Conservation (phyloP, 225 moss, liverwort and hornwort species). For the Ulota crispa region DNA sequence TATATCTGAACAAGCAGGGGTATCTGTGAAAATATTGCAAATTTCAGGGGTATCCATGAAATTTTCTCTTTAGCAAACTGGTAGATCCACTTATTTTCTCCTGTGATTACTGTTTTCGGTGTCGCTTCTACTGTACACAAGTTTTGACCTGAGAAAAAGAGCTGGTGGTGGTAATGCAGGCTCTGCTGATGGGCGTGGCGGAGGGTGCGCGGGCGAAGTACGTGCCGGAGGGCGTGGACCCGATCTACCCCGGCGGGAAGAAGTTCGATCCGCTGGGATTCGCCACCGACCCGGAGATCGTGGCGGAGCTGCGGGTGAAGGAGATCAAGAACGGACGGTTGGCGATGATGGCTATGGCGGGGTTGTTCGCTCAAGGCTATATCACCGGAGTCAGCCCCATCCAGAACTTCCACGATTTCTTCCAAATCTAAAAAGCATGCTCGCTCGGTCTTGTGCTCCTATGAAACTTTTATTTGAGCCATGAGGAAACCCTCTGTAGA, state of each 20-base stretch:
- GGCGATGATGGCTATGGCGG: slow-evolving; percentile 64
- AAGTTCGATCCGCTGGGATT: slow-evolving; percentile 55
- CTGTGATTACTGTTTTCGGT: too few relatives aligned
- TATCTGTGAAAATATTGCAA: too few relatives aligned
- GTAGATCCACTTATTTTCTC: too few relatives aligned
- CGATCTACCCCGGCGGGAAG: slow-evolving; percentile 50
- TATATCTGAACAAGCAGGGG: too few relatives aligned
- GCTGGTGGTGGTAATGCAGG: neutral
- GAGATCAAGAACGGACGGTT: slow-evolving; percentile 55
- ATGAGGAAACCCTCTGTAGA: neutral
- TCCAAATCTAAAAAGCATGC: slow-evolving; percentile 33
- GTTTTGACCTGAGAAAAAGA: too few relatives aligned
- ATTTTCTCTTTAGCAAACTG: too few relatives aligned
- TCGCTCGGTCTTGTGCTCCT: too few relatives aligned
- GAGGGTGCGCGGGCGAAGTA: slow-evolving; percentile 32
- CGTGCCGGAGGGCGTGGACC: slow-evolving; percentile 24
- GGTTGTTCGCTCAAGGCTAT: slow-evolving; percentile 45
- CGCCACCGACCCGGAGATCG: slow-evolving; percentile 37
- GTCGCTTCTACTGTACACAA: too few relatives aligned
- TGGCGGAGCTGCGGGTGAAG: slow-evolving; percentile 56
- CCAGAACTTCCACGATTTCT: slow-evolving; percentile 46
- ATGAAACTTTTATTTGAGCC: neutral
- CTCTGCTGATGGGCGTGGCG: slow-evolving; percentile 38
- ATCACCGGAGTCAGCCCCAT: slow-evolving; percentile 40
- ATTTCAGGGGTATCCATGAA: too few relatives aligned